These are phyloP conservation scores for Wallacemonas sp. DNA, from an alignment of 208 protist species.

Conservation along the genomic window DNA sequence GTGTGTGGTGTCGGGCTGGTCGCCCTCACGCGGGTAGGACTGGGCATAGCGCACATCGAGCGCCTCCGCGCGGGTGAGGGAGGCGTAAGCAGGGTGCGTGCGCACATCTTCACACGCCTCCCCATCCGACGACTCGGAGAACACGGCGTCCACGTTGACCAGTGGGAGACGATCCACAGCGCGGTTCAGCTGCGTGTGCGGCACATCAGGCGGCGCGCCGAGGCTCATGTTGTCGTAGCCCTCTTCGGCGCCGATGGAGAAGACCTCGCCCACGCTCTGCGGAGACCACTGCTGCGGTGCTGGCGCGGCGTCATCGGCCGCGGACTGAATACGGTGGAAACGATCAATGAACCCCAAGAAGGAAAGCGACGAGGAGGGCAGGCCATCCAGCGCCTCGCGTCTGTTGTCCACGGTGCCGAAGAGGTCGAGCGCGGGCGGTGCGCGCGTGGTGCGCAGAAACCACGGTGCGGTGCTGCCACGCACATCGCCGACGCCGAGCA, in stretches of 20 bases:
- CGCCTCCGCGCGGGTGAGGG: too few species aligned
- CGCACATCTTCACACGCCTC: too few species aligned
- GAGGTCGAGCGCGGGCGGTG: neutral
- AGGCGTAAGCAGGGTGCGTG: too few species aligned
- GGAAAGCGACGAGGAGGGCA: neutral
- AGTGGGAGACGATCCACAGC: neutral
- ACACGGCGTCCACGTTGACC: too few species aligned
- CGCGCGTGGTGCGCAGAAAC: constrained; percentile 9
- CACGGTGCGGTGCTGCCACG: constrained; percentile 38
- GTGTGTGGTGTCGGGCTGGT: neutral
- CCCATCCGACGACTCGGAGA: too few species aligned
- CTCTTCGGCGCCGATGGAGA: too few species aligned
- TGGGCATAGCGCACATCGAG: too few species aligned
- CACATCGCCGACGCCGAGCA: constrained; percentile 34
- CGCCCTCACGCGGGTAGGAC: too few species aligned
- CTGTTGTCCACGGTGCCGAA: neutral
- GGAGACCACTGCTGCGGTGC: too few species aligned
- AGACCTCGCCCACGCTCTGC: too few species aligned
- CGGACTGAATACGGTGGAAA: neutral
- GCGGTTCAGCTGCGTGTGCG: neutral
- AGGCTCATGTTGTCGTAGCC: too few species aligned
- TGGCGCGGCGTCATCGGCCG: neutral
- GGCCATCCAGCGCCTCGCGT: neutral
- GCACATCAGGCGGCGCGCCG: too few species aligned
- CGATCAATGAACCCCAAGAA: constrained; percentile 1